Percentiles rank a stretch among this genome's conserved stretches.
Conservation (phyloP, 768 basidiomycete genomes). For the Trametes villosa region DNA sequence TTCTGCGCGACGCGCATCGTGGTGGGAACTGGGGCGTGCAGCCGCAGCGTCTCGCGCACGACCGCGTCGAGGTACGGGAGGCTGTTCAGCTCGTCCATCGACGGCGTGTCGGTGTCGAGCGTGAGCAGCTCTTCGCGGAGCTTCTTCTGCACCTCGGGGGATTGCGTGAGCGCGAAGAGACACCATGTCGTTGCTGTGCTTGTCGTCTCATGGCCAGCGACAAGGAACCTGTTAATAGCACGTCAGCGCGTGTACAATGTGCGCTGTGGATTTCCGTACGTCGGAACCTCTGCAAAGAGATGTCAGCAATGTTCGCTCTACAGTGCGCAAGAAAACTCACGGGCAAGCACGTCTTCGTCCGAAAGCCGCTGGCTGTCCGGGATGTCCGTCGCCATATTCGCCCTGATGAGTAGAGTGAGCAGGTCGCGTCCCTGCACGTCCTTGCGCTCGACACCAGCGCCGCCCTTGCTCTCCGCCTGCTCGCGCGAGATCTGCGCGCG, state of each 20-base stretch:
- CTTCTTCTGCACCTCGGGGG: constrained; percentile 39
- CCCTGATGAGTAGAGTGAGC: constrained; percentile 61
- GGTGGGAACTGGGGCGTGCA: constrained; percentile 51
- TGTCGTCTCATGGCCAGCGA: constrained; percentile 49
- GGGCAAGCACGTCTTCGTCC: constrained; percentile 66
- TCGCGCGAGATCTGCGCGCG: constrained; percentile 36
- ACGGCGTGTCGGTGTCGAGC: constrained; percentile 50
- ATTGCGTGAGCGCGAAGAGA: constrained; percentile 42
- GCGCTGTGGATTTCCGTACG: background rate
- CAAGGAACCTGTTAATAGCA: constrained; percentile 26
- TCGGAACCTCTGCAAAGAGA: constrained; percentile 21
- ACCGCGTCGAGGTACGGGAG: constrained; percentile 52
- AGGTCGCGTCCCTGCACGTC: constrained; percentile 52
- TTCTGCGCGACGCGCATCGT: constrained; percentile 49
- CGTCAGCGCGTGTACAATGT: no score
- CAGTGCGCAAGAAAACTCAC: constrained; percentile 38
- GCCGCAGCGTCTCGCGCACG: background rate
- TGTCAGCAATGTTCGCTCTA: background rate
- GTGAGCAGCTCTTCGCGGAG: constrained; percentile 46
- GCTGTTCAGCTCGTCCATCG: constrained; percentile 67
- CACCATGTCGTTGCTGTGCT: constrained; percentile 39
- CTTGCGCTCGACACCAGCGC: constrained; percentile 37
- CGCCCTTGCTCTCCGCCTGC: constrained; percentile 15
- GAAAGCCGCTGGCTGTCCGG: constrained; percentile 58
- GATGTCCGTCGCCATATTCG: constrained; percentile 67